Percentiles rank a stretch among this genome's conserved stretches.
Conservation (phyloP, 2,329 filamentous ascomycete genomes). For the Tolypocladium cylindrosporum region DNA sequence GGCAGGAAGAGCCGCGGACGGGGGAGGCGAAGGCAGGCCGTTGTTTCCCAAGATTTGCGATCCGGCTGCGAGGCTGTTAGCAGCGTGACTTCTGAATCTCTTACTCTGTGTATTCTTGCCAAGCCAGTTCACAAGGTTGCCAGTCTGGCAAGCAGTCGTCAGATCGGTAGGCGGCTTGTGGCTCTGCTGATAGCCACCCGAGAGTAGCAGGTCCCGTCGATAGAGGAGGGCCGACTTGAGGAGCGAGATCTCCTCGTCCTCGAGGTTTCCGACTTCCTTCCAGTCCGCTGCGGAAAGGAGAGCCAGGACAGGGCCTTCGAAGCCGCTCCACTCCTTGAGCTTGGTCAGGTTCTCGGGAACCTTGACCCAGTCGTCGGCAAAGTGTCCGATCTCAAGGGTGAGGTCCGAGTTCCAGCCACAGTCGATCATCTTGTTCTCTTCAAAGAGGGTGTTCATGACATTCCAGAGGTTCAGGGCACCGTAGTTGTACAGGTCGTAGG, state of each 20-base stretch:
- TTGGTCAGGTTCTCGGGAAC: constrained; percentile 17
- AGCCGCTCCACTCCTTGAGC: constrained; percentile 19
- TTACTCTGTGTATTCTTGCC: constrained; percentile 14
- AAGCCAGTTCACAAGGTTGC: constrained; percentile 25
- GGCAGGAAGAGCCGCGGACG: constrained; percentile 6
- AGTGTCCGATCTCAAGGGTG: constrained; percentile 21
- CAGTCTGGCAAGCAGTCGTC: constrained; percentile 12
- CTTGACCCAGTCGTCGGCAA: constrained; percentile 26
- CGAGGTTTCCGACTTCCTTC: constrained; percentile 16
- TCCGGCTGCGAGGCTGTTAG: constrained; percentile 16
- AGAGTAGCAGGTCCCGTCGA: constrained; percentile 18
- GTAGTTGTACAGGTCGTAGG: constrained; percentile 33
- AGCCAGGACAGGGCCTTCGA: constrained; percentile 14
- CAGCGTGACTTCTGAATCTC: background rate
- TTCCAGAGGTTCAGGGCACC: constrained; percentile 40
- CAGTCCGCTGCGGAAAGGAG: constrained; percentile 18
- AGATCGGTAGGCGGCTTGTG: constrained; percentile 14
- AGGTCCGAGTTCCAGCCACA: constrained; percentile 13
- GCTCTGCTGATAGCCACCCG: constrained; percentile 2
- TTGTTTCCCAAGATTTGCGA: constrained; percentile 14
- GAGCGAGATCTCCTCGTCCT: constrained; percentile 17
- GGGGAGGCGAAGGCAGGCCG: constrained; percentile 19
- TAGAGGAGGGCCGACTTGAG: constrained; percentile 21
- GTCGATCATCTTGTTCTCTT: constrained; percentile 27
- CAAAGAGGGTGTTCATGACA: constrained; percentile 28